Conservation (phyloP, 495 filamentous ascomycete species). For the Penicillium malachiteum region DNA sequence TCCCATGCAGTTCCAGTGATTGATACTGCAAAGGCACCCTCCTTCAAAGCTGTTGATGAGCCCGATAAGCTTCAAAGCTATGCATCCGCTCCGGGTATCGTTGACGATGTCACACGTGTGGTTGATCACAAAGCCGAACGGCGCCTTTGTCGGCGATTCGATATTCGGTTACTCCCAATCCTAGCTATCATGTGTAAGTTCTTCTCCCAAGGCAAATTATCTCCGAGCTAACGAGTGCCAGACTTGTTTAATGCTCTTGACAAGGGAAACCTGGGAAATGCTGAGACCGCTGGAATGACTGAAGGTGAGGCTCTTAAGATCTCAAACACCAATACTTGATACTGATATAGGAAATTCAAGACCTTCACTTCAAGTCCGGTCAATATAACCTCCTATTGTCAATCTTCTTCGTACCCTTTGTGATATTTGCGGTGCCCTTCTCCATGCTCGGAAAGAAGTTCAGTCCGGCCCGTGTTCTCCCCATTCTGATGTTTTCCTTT, state of each 20-base stretch:
- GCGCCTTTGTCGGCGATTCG: constrained; percentile 61
- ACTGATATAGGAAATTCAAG: constrained; percentile 21
- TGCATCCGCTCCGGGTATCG: constrained; percentile 27
- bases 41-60: constrained; percentile 24
- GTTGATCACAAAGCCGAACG: constrained; percentile 54
- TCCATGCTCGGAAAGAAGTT: constrained; percentile 66
- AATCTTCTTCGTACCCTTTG: constrained; percentile 74
- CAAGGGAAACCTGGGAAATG: constrained; percentile 67
- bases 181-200: constrained; percentile 61
- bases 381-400: constrained; percentile 68
- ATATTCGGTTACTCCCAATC: constrained; percentile 61
- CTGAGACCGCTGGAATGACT: constrained; percentile 60
- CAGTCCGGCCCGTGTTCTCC: constrained; percentile 58
- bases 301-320: constrained; percentile 30
- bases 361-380: constrained; percentile 53
- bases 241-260: constrained; percentile 62
- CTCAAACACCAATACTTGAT: neutral
- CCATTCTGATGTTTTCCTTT: constrained; percentile 64
- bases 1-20: constrained; percentile 10
- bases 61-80: constrained; percentile 28
- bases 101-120: constrained; percentile 38
- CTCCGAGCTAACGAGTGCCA: constrained; percentile 5
- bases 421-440: constrained; percentile 60
- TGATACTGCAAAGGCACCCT: constrained; percentile 23
- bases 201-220: neutral